Percentiles rank a stretch among this genome's conserved stretches.
phyloP scores from a whole-genome alignment of 257 asterid genomes.

The Parsonsia alboflavescens region DNA sequence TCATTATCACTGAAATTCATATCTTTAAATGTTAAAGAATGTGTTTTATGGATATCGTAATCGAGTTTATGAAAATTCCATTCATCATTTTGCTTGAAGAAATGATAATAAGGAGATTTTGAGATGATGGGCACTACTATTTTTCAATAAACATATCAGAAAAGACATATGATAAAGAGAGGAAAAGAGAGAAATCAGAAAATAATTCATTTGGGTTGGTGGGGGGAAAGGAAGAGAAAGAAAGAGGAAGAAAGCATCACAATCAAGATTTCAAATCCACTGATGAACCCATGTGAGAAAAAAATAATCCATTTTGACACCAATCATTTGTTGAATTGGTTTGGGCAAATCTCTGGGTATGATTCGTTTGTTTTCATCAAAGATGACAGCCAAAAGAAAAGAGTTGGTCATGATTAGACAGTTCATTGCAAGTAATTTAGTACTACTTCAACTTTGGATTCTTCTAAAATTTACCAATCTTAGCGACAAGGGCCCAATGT shows the following conservation, averaged over 20 bases:
- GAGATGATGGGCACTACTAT: background rate
- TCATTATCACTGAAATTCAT: no score
- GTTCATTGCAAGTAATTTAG: background rate
- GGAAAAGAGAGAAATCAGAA: background rate
- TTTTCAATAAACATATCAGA: background rate
- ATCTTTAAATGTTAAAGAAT: no score
- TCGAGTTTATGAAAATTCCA: no score
- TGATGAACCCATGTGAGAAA: background rate
- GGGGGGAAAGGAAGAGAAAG: background rate
- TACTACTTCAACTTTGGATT: slow-evolving; percentile 10
- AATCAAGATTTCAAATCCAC: slow-evolving; percentile 4
- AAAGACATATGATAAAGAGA: background rate
- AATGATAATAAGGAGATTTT: background rate
- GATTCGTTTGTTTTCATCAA: slow-evolving; percentile 7
- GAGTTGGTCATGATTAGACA: slow-evolving; percentile 3
- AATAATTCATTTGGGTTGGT: background rate
- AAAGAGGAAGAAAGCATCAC: background rate
- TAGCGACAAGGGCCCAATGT: background rate
- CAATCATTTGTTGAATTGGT: background rate
- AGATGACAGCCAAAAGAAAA: slow-evolving; percentile 9
- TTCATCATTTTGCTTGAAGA: no score
- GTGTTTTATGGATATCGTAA: no score
- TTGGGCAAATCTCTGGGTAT: background rate
- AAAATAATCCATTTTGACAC: background rate
- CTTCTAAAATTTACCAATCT: slow-evolving; percentile 10